phyloP scores from a whole-genome alignment of 495 filamentous ascomycete species.

The Talaromyces borbonicus region DNA sequence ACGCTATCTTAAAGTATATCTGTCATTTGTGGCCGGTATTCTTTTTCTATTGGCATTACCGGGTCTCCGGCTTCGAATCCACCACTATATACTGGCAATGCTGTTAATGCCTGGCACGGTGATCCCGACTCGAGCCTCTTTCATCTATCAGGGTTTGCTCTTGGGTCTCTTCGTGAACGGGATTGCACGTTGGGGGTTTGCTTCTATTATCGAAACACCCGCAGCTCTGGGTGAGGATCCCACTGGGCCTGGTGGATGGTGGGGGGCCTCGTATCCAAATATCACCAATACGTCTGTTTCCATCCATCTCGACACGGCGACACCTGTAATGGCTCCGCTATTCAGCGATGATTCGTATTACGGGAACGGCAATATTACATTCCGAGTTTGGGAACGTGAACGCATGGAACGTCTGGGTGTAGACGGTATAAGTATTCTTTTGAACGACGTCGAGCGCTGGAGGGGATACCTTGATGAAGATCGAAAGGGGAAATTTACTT shows the following conservation, averaged over 20 bases:
- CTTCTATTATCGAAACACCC: conserved; percentile 78
- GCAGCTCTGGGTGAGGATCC: conserved; percentile 44
- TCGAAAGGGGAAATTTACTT: conserved; percentile 31
- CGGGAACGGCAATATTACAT: conserved; percentile 45
- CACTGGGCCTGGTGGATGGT: conserved; percentile 36
- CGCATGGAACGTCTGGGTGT: conserved; percentile 55
- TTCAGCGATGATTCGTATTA: conserved; percentile 16
- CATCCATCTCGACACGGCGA: conserved; percentile 21
- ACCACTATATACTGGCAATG: conserved; percentile 87
- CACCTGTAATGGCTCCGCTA: conserved; percentile 23
- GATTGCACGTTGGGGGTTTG: conserved; percentile 87
- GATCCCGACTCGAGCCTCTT: conserved; percentile 66
- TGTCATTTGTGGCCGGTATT: conserved; percentile 45
- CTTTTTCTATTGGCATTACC: conserved; percentile 62
- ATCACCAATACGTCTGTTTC: conserved; percentile 43
- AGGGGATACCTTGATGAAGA: conserved; percentile 48
- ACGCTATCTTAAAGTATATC: conserved; percentile 63
- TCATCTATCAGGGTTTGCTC: conserved; percentile 81
- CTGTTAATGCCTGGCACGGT: conserved; percentile 77
- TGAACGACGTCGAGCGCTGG: conserved; percentile 91
- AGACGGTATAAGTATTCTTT: conserved; percentile 76
- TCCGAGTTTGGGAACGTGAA: conserved; percentile 41
- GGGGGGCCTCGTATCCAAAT: conserved; percentile 58
- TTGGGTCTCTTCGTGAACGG: conserved; percentile 89
- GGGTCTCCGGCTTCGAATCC: conserved; percentile 77